Evolutionary conservation across 1,284 basidiomycete genomes (phyloP), one percentile per base, ranked within the genome.

Genomic region (Apiotrichum sp.): DNA sequence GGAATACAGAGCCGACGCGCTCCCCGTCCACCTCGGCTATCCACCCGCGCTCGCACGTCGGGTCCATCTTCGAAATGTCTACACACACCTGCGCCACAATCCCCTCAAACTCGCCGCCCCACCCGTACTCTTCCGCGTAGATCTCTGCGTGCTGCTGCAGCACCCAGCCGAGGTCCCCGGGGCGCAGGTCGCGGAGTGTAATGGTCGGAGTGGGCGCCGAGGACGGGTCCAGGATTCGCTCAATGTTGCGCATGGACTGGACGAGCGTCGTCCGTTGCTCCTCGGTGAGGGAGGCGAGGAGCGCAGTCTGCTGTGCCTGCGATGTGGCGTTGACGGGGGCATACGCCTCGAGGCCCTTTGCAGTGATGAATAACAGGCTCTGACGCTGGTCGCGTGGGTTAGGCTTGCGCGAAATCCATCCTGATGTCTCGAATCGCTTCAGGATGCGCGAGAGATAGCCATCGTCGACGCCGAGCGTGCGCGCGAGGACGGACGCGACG

Each of bases 161-260:
- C 16, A 61, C 45, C 59, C 59, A 61, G 32, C 59, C 59, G 22
- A 61, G 44, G 52, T 61, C 59, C 48, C 59, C 59, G 0, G 52
- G 29, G 9, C 33, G 35, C 5, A 54, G 41, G 49, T 46, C 44
- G 45, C 56, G 59, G n/a, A 61, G 22, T 22, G 22, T 22, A 22
- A 22, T 22, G 22, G 22, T 22, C 22, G 22, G 22, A 22, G 22
- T 22, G 22, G 22, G 22, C 22, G 22, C 22, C 22, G 22, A 22
- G 22, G 22, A 22, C 22, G 22, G 22, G 22, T 22, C 22, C 22
- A 22, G 22, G 22, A 22, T 22, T 2, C 16, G 6, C 56, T 56
- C 39, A 36, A 61, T 51, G 2, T 42, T 54, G 8, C 2, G n/a
- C 42, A 58, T 53, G 14, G 59, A 47, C 4, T 8, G 14, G 36